Evolutionary conservation across 441 rosid species (phyloP).

Genomic region (Theobroma grandiflorum): DNA sequence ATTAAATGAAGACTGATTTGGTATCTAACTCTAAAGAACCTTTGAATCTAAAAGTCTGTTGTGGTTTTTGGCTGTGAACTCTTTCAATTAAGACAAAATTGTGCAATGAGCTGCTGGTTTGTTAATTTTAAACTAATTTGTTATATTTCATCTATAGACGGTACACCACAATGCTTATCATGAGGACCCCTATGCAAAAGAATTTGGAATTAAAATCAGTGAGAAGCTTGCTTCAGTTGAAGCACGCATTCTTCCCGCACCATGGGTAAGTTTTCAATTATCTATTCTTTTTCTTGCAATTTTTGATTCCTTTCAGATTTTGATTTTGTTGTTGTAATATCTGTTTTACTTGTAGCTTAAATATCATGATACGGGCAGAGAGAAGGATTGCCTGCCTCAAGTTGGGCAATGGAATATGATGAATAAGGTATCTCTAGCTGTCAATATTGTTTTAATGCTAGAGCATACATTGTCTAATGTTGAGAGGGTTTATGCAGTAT

Average conservation of each 20-base stretch:
- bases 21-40: background rate
- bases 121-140: background rate
- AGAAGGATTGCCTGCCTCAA: slow-evolving; percentile 81
- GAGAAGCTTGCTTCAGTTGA: slow-evolving; percentile 90
- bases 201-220: slow-evolving; percentile 88
- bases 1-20: background rate
- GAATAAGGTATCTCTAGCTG: slow-evolving; percentile 68
- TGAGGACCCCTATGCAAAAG: slow-evolving; percentile 83
- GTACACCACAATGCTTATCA: slow-evolving; percentile 73
- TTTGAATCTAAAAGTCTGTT: background rate
- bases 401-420: slow-evolving; percentile 98
- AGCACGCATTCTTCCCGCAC: slow-evolving; percentile 94
- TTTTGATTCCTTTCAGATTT: background rate
- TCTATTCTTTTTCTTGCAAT: background rate
- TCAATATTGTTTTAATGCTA: background rate
- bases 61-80: background rate
- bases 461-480: background rate
- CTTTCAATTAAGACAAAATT: background rate
- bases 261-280: slow-evolving; percentile 59
- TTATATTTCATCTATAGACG: slow-evolving; percentile 54
- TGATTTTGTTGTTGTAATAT: background rate
- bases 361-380: slow-evolving; percentile 93
- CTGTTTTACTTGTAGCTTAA: slow-evolving; percentile 67
- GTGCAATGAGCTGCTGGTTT: background rate
- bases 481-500: slow-evolving; percentile 19